Percentiles rank a stretch among this genome's conserved stretches.
Evolutionary conservation across 1,284 basidiomycete genomes (phyloP).

Genomic region (Ustilago cynodontis): DNA sequence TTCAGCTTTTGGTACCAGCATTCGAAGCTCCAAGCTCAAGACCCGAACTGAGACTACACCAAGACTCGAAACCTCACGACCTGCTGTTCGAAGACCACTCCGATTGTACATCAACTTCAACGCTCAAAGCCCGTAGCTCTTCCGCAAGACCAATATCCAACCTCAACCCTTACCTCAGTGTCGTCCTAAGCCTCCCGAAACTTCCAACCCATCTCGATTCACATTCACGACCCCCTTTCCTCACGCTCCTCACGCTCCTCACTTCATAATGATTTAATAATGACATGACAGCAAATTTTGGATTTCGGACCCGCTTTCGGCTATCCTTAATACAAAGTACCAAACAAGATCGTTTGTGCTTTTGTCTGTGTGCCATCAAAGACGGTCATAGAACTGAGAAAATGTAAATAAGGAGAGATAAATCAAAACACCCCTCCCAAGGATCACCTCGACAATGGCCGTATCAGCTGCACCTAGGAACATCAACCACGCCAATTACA

Average conservation of each 20-base stretch:
- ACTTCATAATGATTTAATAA: background rate
- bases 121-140: background rate
- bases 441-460: no score
- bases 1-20: background rate
- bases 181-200: background rate
- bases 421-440: no score
- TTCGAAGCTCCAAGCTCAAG: no score
- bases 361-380: background rate
- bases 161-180: no score
- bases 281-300: background rate
- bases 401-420: background rate
- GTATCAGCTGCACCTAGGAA: no score
- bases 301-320: background rate
- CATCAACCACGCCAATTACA: constrained; percentile 54
- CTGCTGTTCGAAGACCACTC: background rate
- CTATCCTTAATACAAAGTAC: background rate
- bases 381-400: background rate
- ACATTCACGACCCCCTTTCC: background rate
- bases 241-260: background rate
- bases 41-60: background rate
- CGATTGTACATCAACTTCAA: background rate
- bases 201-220: background rate
- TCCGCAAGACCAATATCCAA: no score
- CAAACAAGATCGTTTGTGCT: background rate
- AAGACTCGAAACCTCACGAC: background rate